These are phyloP conservation scores for Thelonectria olida DNA, from an alignment of 2,329 filamentous ascomycete species.

Conservation along the genomic window DNA sequence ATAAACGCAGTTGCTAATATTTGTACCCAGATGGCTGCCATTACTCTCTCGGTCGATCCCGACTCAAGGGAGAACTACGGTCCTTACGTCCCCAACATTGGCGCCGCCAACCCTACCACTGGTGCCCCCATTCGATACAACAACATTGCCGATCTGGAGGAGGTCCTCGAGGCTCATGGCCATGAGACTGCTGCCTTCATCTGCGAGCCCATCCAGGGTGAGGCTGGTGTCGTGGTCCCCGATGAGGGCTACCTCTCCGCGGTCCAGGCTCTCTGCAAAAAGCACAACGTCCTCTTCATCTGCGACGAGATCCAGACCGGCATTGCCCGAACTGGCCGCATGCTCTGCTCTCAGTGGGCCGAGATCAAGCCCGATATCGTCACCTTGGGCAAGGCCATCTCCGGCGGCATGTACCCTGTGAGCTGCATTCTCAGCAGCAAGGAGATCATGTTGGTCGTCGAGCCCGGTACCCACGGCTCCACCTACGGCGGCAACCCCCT, in stretches of 20 bases:
- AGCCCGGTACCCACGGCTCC: constrained; percentile 95
- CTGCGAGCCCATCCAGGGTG: constrained; percentile 96
- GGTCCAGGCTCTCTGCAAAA: constrained; percentile 86
- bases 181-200: constrained; percentile 91
- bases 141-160: constrained; percentile 81
- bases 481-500: constrained; percentile 99
- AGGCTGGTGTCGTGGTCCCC: constrained; percentile 95
- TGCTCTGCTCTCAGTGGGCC: constrained; percentile 95
- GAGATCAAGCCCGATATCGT: constrained; percentile 96
- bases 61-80: constrained; percentile 98
- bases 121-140: constrained; percentile 84
- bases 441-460: constrained; percentile 94
- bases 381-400: constrained; percentile 96
- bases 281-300: constrained; percentile 95
- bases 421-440: constrained; percentile 88
- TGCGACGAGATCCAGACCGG: constrained; percentile 99
- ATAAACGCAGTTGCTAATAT: constrained; percentile 6
- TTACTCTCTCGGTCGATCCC: constrained; percentile 93
- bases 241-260: constrained; percentile 86
- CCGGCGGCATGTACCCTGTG: constrained; percentile 98
- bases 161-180: constrained; percentile 81
- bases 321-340: constrained; percentile 91
- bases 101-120: constrained; percentile 79
- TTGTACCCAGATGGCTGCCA: constrained; percentile 79
- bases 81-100: constrained; percentile 90